A percentile compares a stretch with the other conserved stretches of the same genome.
phyloP scores from a whole-genome alignment of 1,139 yeast genomes.

The Taphrina communis region DNA sequence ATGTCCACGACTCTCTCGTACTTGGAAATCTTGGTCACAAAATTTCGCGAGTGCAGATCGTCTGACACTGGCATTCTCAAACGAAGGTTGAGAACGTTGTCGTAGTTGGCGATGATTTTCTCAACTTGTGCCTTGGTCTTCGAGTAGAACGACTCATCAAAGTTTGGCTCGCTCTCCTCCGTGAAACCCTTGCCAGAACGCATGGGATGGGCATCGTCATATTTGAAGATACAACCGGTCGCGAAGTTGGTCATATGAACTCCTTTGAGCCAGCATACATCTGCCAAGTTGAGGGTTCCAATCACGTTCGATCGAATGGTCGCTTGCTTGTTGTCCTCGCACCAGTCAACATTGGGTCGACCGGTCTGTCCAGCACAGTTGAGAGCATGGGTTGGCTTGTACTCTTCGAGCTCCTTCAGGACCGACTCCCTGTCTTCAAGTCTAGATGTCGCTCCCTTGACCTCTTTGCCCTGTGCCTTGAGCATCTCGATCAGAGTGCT shows the following conservation, averaged over 20 bases:
- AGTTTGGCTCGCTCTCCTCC: constrained; percentile 37
- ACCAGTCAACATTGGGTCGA: constrained; percentile 40
- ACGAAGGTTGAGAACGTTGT: constrained; percentile 38
- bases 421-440: constrained; percentile 38
- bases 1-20: constrained; percentile 38
- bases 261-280: constrained; percentile 49
- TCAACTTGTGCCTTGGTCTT: constrained; percentile 40
- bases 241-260: constrained; percentile 41
- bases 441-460: constrained; percentile 32
- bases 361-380: constrained; percentile 41
- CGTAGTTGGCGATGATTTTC: constrained; percentile 37
- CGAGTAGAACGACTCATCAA: constrained; percentile 38
- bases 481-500: constrained; percentile 37
- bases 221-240: constrained; percentile 40
- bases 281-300: constrained; percentile 62
- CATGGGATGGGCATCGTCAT: constrained; percentile 40
- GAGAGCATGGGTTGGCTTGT: constrained; percentile 40
- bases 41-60: constrained; percentile 39
- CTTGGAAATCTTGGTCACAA: constrained; percentile 41
- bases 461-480: constrained; percentile 39
- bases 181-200: constrained; percentile 40
- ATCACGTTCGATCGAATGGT: constrained; percentile 53
- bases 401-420: constrained; percentile 34
- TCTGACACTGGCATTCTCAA: constrained; percentile 41
- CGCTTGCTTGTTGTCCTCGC: constrained; percentile 41